Evolutionary conservation across 2,329 filamentous ascomycete species (phyloP).

Genomic region (Fusarium dimerum): DNA sequence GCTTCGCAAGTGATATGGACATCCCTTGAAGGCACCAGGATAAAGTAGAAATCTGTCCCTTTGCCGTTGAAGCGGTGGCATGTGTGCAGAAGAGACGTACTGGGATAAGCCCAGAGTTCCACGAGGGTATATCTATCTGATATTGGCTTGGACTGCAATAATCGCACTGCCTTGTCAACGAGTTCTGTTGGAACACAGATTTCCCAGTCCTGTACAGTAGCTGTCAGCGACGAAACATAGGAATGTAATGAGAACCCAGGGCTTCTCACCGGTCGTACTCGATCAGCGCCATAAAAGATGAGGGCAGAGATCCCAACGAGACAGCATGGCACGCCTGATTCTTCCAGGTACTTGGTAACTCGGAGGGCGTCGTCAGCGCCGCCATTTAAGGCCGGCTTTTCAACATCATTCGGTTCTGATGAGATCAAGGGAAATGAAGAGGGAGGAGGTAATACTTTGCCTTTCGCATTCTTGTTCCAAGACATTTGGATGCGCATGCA

Average conservation of each 20-base stretch:
- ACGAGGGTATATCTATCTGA: background rate
- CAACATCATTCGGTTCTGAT: background rate
- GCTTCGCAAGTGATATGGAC: background rate
- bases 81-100: background rate
- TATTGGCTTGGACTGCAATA: background rate
- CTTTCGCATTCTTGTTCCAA: background rate
- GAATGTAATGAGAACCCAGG: background rate
- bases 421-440: background rate
- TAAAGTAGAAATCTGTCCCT: slow-evolving; percentile 1
- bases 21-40: background rate
- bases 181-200: slow-evolving; percentile 1
- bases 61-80: background rate
- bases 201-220: background rate
- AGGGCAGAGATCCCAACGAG: slow-evolving; percentile 1
- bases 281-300: slow-evolving; percentile 1
- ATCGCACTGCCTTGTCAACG: background rate
- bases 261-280: background rate
- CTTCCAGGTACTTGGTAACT: background rate
- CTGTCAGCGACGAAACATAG: background rate
- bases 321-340: background rate
- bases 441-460: background rate
- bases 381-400: background rate
- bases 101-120: background rate
- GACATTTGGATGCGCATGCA: background rate
- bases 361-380: background rate